These are phyloP conservation scores for Suaeda aralocaspica DNA, from an alignment of 148 eudicot genomes.

Conservation along the genomic window DNA sequence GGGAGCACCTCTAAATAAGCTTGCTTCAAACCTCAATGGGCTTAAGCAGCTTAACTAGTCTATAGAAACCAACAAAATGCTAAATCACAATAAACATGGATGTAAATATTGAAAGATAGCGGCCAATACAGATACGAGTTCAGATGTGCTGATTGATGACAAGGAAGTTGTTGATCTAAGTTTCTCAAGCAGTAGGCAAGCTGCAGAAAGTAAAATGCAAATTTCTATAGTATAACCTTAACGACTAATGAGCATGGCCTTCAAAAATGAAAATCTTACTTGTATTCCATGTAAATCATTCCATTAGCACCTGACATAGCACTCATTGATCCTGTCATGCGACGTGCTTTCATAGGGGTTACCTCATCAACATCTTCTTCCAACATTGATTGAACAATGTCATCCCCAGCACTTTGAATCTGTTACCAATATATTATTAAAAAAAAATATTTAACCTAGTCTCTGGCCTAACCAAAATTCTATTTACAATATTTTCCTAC, in stretches of 20 bases:
- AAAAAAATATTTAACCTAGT: not conserved
- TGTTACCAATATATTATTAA: conserved; percentile 21
- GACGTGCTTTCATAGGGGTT: conserved; percentile 82
- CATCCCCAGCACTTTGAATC: conserved; percentile 92
- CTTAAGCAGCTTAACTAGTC: too few relatives aligned
- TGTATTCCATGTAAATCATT: conserved; percentile 92
- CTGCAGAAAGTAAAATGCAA: not conserved
- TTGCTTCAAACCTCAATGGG: too few relatives aligned
- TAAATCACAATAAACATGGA: conserved; percentile 4
- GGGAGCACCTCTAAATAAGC: too few relatives aligned
- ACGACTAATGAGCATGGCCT: not conserved
- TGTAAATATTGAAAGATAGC: too few relatives aligned
- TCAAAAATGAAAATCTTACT: conserved; percentile 32
- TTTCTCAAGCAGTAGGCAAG: not conserved
- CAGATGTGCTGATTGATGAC: not conserved
- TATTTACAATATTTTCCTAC: not conserved
- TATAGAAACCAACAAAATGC: too few relatives aligned
- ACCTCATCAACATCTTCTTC: conserved; percentile 89
- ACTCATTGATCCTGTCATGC: conserved; percentile 82
- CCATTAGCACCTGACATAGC: conserved; percentile 91
- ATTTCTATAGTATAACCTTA: not conserved
- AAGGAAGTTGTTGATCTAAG: not conserved
- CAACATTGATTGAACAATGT: conserved; percentile 68
- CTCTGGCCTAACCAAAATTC: not conserved
- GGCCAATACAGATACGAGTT: not conserved